Evolutionary conservation across 2,329 filamentous ascomycete genomes (phyloP).

Genomic region (Incumbomyces delicatus): DNA sequence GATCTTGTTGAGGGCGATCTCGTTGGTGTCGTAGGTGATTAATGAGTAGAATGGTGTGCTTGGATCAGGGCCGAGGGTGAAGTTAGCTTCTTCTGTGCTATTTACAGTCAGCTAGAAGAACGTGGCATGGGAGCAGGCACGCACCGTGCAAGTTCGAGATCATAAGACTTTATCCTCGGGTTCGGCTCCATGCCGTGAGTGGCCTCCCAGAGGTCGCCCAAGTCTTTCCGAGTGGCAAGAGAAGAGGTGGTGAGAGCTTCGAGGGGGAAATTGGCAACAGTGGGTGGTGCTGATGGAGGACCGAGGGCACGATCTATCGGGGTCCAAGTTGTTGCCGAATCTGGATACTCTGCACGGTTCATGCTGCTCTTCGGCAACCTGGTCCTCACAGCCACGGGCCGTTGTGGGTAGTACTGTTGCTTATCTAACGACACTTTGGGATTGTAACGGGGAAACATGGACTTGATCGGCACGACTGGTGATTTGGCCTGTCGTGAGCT

Average conservation of each 20-base stretch:
- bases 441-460: slow-evolving; percentile 38
- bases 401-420: slow-evolving; percentile 29
- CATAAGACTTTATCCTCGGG: slow-evolving; percentile 26
- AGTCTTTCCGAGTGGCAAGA: slow-evolving; percentile 22
- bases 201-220: slow-evolving; percentile 35
- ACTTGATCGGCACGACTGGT: slow-evolving; percentile 31
- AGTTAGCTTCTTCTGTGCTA: slow-evolving; percentile 33
- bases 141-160: slow-evolving; percentile 34
- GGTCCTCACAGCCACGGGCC: slow-evolving; percentile 13
- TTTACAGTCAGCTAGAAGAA: slow-evolving; percentile 15
- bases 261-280: slow-evolving; percentile 32
- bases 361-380: slow-evolving; percentile 11
- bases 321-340: slow-evolving; percentile 22
- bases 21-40: slow-evolving; percentile 32
- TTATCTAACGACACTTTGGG: slow-evolving; percentile 27
- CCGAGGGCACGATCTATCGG: slow-evolving; percentile 28
- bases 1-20: slow-evolving; percentile 33
- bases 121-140: slow-evolving; percentile 4
- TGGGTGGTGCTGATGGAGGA: slow-evolving; percentile 34
- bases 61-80: slow-evolving; percentile 32
- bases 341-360: slow-evolving; percentile 21
- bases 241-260: slow-evolving; percentile 32
- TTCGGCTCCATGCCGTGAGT: slow-evolving; percentile 35
- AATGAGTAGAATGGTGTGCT: slow-evolving; percentile 37
- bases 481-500: slow-evolving; percentile 14